A percentile compares a stretch with the other conserved stretches of the same genome.
Conservation (phyloP, 768 basidiomycete species). For the Stropharia rugosoannulata region DNA sequence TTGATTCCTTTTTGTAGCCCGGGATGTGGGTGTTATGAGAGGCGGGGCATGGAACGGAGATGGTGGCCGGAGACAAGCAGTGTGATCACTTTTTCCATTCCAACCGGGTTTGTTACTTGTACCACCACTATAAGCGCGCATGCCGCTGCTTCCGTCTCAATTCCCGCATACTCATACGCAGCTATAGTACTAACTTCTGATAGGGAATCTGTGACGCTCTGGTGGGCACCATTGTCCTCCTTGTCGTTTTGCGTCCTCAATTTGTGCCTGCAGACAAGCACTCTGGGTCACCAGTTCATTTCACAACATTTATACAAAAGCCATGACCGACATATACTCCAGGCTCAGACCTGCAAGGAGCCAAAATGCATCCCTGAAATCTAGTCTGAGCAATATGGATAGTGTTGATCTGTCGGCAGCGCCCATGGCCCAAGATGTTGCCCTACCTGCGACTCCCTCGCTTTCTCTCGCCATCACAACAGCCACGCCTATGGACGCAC, state of each 20-base stretch:
- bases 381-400: slow-evolving; percentile 15
- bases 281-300: slow-evolving; percentile 12
- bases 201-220: slow-evolving; percentile 4
- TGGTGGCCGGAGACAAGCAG: slow-evolving; percentile 13
- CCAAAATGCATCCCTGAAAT: slow-evolving; percentile 18
- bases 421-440: slow-evolving; percentile 30
- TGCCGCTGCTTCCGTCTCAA: slow-evolving; percentile 7
- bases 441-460: slow-evolving; percentile 25
- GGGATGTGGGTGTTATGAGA: neutral
- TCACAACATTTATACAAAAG: slow-evolving; percentile 5
- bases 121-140: slow-evolving; percentile 21
- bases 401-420: slow-evolving; percentile 28
- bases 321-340: slow-evolving; percentile 20
- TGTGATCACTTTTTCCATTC: slow-evolving; percentile 12
- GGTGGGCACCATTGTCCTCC: slow-evolving; percentile 8
- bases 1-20: neutral
- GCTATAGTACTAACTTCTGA: slow-evolving; percentile 13
- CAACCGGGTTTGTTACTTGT: slow-evolving; percentile 20
- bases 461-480: slow-evolving; percentile 23
- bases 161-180: neutral
- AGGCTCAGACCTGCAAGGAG: slow-evolving; percentile 19
- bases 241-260: slow-evolving; percentile 13
- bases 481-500: slow-evolving; percentile 26
- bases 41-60: slow-evolving; percentile 9
- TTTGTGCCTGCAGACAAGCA: slow-evolving; percentile 10